Conservation (phyloP, 306 rosid species). For the Trifolium pratense region DNA sequence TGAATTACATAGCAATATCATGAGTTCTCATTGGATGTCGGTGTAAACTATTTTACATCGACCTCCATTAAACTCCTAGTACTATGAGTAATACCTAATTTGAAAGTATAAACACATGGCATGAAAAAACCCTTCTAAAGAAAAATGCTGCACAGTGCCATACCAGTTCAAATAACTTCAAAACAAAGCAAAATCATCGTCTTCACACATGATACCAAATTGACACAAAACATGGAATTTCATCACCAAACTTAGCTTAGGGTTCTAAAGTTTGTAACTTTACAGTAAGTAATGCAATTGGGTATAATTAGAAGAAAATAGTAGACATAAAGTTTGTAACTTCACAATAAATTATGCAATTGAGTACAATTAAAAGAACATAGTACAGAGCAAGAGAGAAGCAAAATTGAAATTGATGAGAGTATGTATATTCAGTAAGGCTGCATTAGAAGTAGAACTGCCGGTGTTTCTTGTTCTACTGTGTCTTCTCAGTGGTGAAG, state of each 20-base stretch:
- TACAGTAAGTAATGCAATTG: conserved; percentile 1
- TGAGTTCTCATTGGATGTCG: neutral
- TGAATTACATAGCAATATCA: neutral
- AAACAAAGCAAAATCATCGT: conserved; percentile 32
- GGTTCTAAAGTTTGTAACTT: conserved; percentile 28
- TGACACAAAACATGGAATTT: conserved; percentile 16
- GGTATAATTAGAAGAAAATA: neutral
- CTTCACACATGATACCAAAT: conserved; percentile 23
- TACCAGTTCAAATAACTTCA: conserved; percentile 13
- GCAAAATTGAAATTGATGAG: too few species aligned
- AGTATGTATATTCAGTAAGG: conserved; percentile 44
- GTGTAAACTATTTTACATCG: too few species aligned
- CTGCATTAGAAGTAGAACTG: conserved; percentile 31
- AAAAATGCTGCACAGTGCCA: conserved; percentile 11
- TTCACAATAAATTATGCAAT: conserved; percentile 6
- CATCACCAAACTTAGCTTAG: conserved; percentile 29
- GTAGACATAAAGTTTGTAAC: conserved; percentile 21
- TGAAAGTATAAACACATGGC: conserved; percentile 24
- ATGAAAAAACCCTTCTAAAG: neutral
- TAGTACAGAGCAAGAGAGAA: too few species aligned
- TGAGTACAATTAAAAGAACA: neutral
- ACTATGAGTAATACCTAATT: neutral
- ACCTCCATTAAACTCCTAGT: too few species aligned
- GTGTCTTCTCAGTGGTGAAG: conserved; percentile 35
- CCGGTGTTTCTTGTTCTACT: conserved; percentile 42